These are phyloP conservation scores for Hypomyces rosellus DNA, from an alignment of 2,329 filamentous ascomycete genomes.

Conservation along the genomic window DNA sequence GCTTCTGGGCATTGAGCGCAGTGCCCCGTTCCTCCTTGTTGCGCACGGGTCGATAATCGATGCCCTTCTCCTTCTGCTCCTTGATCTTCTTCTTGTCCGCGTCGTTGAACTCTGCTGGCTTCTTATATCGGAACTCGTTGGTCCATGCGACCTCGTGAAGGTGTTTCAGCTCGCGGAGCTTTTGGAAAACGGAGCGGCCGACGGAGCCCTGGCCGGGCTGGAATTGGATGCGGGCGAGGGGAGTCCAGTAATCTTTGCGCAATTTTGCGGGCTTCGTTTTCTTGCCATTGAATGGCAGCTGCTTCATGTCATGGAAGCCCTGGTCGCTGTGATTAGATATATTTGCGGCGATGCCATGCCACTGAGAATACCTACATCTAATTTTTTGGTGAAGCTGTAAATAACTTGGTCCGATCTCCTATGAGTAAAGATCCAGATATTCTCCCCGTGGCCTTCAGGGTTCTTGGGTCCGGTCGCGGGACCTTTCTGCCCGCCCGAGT, in stretches of 20 bases:
- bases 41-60: slow-evolving; percentile 28
- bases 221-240: slow-evolving; percentile 55
- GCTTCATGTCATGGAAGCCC: slow-evolving; percentile 43
- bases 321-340: slow-evolving; percentile 13
- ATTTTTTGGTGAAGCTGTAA: slow-evolving; percentile 41
- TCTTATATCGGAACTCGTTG: slow-evolving; percentile 38
- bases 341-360: too few species aligned
- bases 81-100: slow-evolving; percentile 28
- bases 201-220: slow-evolving; percentile 43
- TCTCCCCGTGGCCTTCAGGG: slow-evolving; percentile 45
- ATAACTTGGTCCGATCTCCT: slow-evolving; percentile 44
- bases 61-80: slow-evolving; percentile 24
- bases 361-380: slow-evolving; percentile 36
- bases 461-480: slow-evolving; percentile 20
- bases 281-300: slow-evolving; percentile 61
- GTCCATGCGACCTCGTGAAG: slow-evolving; percentile 59
- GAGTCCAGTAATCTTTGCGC: slow-evolving; percentile 62
- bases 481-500: slow-evolving; percentile 19
- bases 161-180: slow-evolving; percentile 57
- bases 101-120: slow-evolving; percentile 26
- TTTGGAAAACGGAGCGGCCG: slow-evolving; percentile 55
- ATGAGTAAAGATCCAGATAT: slow-evolving; percentile 51
- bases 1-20: slow-evolving; percentile 53
- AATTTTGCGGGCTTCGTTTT: slow-evolving; percentile 57
- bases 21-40: slow-evolving; percentile 40